Evolutionary conservation across 495 filamentous ascomycete species (phyloP), one percentile per base, ranked within the genome.

Genomic region (Alectoria sarmentosa): DNA sequence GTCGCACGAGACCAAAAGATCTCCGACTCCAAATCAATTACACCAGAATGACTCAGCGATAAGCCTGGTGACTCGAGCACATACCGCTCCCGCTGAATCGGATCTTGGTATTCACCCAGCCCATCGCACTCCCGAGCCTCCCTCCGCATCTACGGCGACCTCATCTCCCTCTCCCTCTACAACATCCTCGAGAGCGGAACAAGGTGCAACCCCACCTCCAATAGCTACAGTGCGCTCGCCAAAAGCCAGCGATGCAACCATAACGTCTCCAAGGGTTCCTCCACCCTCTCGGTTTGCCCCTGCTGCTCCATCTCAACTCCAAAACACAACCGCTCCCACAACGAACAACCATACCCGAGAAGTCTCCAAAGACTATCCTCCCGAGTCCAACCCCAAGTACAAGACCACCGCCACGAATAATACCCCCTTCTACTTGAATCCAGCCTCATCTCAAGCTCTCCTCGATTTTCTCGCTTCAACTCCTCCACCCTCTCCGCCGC

Each of bases 401-500:
- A 65, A 71, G 52, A 66, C 61, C 14, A 57, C 62, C 32, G 62
- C 69, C n/a, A 66, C 67, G 7, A 69, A 58, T 30, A 69, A 69
- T 8, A 64, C 64, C 23, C 69, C 69, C 4, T 69, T 71, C 41
- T 71, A 71, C 44, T 63, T 71, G 17, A 69, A 71, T 26, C 66
- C 70, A 9, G 70, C 65, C 38, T 72, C 70, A 17, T 70, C 68
- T 2, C 48, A 66, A 30, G 65, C 68, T 46, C 63, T 72, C 7
- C 67, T 68, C 41, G 70, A 72, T 37, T 72, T 72, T 58, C 66
- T 72, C 1, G 55, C 61, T 46, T 68, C 67, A 15, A 69, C 65
- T 1, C 70, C 70, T 9, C 65, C 68, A 61, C 66, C 70, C 4
- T 65, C 67, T n/a, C 64, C 69, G 28, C 69, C 69, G 3, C 63